A percentile compares a stretch with the other conserved stretches of the same genome.
These are phyloP conservation scores for Agastache rugosa DNA, from an alignment of 257 asterid genomes.

Conservation along the genomic window DNA sequence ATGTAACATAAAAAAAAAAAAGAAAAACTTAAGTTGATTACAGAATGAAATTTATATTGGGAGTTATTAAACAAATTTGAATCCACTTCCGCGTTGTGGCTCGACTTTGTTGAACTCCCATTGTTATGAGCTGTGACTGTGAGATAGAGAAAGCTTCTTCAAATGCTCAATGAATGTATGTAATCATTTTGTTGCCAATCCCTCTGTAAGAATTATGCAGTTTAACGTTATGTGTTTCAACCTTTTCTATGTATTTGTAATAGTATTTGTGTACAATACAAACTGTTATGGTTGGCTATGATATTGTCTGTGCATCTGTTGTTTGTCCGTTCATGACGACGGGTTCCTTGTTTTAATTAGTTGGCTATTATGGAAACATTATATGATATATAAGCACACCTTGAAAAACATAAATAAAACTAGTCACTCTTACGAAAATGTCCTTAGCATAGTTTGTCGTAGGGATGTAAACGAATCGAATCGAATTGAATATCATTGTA, in stretches of 20 bases:
- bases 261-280: not conserved
- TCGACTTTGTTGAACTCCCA: constrained; percentile 21
- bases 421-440: too few species aligned
- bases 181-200: not conserved
- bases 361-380: not conserved
- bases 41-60: not conserved
- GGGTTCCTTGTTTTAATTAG: not conserved
- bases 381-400: too few species aligned
- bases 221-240: not conserved
- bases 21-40: not conserved
- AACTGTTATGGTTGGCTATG: not conserved
- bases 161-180: constrained; percentile 3
- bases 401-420: too few species aligned
- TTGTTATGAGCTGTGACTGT: not conserved
- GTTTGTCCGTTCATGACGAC: not conserved
- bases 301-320: not conserved
- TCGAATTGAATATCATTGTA: too few species aligned
- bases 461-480: too few species aligned
- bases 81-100: constrained; percentile 15
- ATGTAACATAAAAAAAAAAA: too few species aligned
- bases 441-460: too few species aligned
- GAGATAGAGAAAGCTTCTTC: not conserved
- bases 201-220: not conserved
- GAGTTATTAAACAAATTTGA: constrained; percentile 8
- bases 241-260: not conserved